Evolutionary conservation across 148 eudicot species (phyloP).

Genomic region (Tetragonia tetragonoides): DNA sequence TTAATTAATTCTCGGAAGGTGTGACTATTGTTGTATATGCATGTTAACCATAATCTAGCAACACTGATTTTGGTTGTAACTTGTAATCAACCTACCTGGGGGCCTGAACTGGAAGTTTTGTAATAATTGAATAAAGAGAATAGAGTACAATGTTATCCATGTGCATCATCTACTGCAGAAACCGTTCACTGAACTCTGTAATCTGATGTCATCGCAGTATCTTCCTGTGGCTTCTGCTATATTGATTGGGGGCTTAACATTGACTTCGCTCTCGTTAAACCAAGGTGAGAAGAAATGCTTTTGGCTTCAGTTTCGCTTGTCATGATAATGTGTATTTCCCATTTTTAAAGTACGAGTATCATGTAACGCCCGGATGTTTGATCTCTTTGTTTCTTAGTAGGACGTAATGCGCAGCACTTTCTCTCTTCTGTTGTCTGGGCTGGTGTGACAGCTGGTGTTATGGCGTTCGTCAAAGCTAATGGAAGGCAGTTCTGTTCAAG

Average conservation of each 20-base stretch:
- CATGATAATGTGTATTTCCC: neutral
- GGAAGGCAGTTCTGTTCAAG: slow-evolving; percentile 88
- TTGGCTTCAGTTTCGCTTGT: neutral
- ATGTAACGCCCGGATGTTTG: no score
- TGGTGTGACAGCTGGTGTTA: slow-evolving; percentile 74
- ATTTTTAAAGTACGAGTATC: no score
- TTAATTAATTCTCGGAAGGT: no score
- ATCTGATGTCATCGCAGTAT: slow-evolving; percentile 42
- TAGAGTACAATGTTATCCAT: neutral
- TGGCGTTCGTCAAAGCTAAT: slow-evolving; percentile 73
- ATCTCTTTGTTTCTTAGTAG: slow-evolving; percentile 39
- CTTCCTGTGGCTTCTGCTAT: slow-evolving; percentile 77
- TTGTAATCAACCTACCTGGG: no score
- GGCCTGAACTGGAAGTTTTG: neutral
- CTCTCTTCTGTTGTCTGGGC: slow-evolving; percentile 71
- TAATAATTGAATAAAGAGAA: neutral
- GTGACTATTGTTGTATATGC: no score
- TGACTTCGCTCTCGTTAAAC: slow-evolving; percentile 61
- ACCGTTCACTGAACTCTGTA: neutral
- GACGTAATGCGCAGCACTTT: slow-evolving; percentile 56
- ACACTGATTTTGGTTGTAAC: neutral
- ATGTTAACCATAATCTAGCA: neutral
- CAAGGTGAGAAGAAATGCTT: slow-evolving; percentile 42
- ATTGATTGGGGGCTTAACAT: slow-evolving; percentile 63
- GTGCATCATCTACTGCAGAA: neutral